phyloP scores from a whole-genome alignment of 208 protist species.

The Wallacemonas rigidus region DNA sequence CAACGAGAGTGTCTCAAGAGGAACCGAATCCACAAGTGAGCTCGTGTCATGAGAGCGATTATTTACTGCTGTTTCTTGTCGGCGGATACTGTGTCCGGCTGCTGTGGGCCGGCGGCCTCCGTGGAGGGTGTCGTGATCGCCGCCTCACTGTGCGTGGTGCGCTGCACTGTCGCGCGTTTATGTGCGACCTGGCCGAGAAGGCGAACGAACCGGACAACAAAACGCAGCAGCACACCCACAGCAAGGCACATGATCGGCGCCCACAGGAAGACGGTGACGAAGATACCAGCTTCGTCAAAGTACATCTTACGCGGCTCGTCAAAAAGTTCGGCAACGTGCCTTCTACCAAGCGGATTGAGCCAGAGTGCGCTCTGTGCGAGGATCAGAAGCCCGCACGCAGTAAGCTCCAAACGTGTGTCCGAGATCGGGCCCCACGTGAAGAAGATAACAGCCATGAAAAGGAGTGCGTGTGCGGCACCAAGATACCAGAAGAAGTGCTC shows the following conservation, averaged over 20 bases:
- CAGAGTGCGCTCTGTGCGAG: conserved; percentile 32
- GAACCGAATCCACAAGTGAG: no score
- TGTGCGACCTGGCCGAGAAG: conserved; percentile 31
- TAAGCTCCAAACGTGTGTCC: background rate
- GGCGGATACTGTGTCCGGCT: background rate
- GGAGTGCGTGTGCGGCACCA: conserved; percentile 42
- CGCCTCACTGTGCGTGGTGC: no score
- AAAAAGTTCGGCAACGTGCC: conserved; percentile 43
- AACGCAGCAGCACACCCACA: conserved; percentile 7
- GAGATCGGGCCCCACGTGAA: conserved; percentile 12
- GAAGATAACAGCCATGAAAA: conserved; percentile 31
- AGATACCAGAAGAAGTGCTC: conserved; percentile 80
- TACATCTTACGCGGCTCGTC: conserved; percentile 57
- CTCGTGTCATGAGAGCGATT: background rate
- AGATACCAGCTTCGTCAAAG: conserved; percentile 69
- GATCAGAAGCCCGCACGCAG: conserved; percentile 29
- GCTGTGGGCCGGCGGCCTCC: background rate
- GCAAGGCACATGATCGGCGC: conserved; percentile 55
- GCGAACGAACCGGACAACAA: background rate
- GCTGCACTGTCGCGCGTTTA: background rate
- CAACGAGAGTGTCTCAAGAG: no score
- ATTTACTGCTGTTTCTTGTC: background rate
- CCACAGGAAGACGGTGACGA: conserved; percentile 62
- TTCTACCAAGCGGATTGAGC: conserved; percentile 39
- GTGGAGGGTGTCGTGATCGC: no score